A percentile compares a stretch with the other conserved stretches of the same genome.
Conservation (phyloP, 768 basidiomycete genomes). For the Xerocomellus dryophilus region DNA sequence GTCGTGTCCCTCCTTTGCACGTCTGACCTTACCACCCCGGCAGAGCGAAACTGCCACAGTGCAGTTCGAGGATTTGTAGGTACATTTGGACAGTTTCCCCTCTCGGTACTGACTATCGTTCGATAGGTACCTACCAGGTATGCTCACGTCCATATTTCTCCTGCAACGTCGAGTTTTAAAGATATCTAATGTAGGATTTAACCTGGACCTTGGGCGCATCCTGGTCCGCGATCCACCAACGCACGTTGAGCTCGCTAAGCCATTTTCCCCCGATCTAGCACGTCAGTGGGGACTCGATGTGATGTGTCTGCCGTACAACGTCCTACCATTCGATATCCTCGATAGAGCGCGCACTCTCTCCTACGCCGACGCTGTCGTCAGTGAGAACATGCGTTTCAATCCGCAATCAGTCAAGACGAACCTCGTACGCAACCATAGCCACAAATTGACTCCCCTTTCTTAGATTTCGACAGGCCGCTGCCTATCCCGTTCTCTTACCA, state of each 20-base stretch:
- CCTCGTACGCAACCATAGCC: constrained; percentile 38
- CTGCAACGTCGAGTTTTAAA: background rate
- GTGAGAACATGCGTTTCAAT: constrained; percentile 39
- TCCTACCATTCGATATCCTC: constrained; percentile 51
- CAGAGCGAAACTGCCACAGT: constrained; percentile 32
- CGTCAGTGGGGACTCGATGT: constrained; percentile 49
- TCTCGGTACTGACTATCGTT: constrained; percentile 13
- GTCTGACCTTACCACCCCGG: constrained; percentile 17
- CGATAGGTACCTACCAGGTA: constrained; percentile 32
- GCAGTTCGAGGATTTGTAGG: constrained; percentile 47
- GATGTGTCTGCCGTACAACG: constrained; percentile 54
- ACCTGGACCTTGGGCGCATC: constrained; percentile 40
- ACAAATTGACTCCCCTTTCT: constrained; percentile 1
- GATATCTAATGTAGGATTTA: constrained; percentile 12
- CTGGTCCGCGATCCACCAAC: constrained; percentile 35
- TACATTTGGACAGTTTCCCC: constrained; percentile 14
- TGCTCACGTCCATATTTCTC: background rate
- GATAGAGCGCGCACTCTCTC: constrained; percentile 37
- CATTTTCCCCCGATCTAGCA: constrained; percentile 47
- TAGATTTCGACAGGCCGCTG: constrained; percentile 43
- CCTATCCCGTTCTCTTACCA: constrained; percentile 63
- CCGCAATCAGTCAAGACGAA: constrained; percentile 44
- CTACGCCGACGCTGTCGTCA: constrained; percentile 35
- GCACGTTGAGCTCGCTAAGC: constrained; percentile 32
- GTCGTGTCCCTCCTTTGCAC: constrained; percentile 5